These are phyloP conservation scores for Pichia manshurica DNA, from an alignment of 805 yeast species.

Conservation along the genomic window DNA sequence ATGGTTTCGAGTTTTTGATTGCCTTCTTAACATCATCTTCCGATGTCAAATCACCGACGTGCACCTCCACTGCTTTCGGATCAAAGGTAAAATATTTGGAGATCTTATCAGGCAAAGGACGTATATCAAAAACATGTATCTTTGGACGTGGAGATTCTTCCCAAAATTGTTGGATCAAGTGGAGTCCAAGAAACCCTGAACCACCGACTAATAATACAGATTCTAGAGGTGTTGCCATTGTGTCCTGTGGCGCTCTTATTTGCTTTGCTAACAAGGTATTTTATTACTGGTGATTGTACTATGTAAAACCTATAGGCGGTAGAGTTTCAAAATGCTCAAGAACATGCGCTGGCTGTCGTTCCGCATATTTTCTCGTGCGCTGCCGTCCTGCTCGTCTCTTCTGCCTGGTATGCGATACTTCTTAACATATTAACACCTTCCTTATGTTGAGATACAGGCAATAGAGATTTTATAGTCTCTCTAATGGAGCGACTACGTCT, in stretches of 20 bases:
- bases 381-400: too few species aligned
- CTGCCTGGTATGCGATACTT: too few species aligned
- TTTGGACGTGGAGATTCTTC: constrained; percentile 57
- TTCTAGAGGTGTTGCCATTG: constrained; percentile 26
- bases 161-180: constrained; percentile 80
- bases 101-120: constrained; percentile 72
- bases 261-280: too few species aligned
- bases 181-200: constrained; percentile 89
- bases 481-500: too few species aligned
- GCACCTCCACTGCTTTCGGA: constrained; percentile 49
- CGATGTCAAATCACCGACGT: constrained; percentile 81
- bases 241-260: neutral
- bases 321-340: too few species aligned
- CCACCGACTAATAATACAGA: constrained; percentile 91
- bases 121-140: constrained; percentile 84
- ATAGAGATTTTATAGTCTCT: too few species aligned
- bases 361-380: neutral
- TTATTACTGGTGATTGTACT: too few species aligned
- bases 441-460: too few species aligned
- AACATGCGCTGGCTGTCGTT: neutral
- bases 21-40: constrained; percentile 62
- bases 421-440: too few species aligned
- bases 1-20: constrained; percentile 51
- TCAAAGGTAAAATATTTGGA: constrained; percentile 74
- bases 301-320: too few species aligned